Percentiles rank a stretch among this genome's conserved stretches.
Conservation (phyloP, 164 flowering plant genomes). For the Akebia trifoliata region DNA sequence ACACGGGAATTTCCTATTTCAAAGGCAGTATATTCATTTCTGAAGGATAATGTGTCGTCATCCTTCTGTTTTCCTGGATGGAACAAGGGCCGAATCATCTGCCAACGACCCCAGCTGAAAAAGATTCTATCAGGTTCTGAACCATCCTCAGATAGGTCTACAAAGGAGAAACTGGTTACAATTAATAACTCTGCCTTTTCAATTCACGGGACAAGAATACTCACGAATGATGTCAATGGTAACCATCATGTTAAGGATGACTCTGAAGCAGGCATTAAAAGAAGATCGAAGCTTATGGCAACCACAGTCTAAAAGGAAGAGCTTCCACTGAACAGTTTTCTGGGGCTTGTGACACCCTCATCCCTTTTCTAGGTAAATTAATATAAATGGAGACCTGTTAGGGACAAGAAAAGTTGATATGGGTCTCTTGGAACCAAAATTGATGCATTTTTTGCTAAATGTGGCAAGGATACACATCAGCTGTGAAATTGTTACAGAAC, state of each 20-base stretch:
- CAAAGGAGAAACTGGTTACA: conserved; percentile 30
- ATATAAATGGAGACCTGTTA: not conserved
- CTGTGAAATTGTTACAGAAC: not conserved
- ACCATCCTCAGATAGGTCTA: conserved; percentile 38
- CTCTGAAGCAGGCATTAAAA: conserved; percentile 19
- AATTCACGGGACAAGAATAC: conserved; percentile 26
- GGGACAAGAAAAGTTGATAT: no score
- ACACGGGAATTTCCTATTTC: conserved; percentile 60
- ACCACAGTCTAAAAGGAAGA: conserved; percentile 34
- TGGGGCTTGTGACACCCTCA: not conserved
- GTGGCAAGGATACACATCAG: no score
- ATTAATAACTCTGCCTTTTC: conserved; percentile 47
- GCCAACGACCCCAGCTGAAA: conserved; percentile 75
- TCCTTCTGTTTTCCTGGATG: conserved; percentile 72
- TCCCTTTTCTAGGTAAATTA: not conserved
- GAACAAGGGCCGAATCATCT: conserved; percentile 85
- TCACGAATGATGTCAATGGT: conserved; percentile 17
- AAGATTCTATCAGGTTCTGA: conserved; percentile 36
- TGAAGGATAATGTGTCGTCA: conserved; percentile 58
- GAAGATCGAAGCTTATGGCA: conserved; percentile 45
- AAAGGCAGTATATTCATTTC: conserved; percentile 59
- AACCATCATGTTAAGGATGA: conserved; percentile 18
- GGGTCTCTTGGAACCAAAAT: no score
- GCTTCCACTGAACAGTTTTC: not conserved
- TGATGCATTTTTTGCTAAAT: no score